Base-by-base conservation (phyloP, 2,329 filamentous ascomycete species). In the Ilyonectria sp. region DNA sequence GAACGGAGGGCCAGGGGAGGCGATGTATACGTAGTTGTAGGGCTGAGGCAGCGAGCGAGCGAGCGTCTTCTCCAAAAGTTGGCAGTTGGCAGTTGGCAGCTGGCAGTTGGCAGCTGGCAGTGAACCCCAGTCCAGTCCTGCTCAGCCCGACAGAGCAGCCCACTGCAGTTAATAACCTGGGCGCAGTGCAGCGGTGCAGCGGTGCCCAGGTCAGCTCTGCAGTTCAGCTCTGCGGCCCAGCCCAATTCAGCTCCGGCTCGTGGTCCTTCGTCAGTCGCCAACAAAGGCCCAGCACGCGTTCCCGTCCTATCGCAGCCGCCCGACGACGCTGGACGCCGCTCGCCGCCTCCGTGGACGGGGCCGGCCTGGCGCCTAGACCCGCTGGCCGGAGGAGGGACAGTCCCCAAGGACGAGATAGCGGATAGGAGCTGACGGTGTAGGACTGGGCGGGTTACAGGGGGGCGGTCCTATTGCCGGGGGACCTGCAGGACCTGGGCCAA, bases 271-370 rank as follows among this genome's bases (percentile, higher is more conserved):
- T 54, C 23, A n/a, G 15, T 46, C 9, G 29, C 31, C 11, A 49
- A 61, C n/a, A 5, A 15, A 31, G 11, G 37, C 26, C n/a, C 31
- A 33, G 31, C 31, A 33, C 15, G 26, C 26, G 49, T 52, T 52
- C 33, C 46, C 53, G 40, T 43, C 15, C n/a, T n/a, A 52, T 31
- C 44, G 53, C 33, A 35, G 44, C 31, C 35, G 13, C 53, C 43
- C 35, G 50, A 53, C 19, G 50, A 37, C 65, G 65, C 65, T 63
- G 54, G 49, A 52, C 60, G 65, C 65, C 65, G 65, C 56, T 54
- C 57, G 60, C 65, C 65, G 65, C 58, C 37, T 26, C 50, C 64
- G 60, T 60, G 65, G 57, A 68, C 61, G 57, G 61, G 57, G 60
- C 65, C 61, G 61, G 65, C 61, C 65, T 60, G 60, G 37, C 56